Evolutionary conservation across 1,284 basidiomycete genomes (phyloP), one percentile per base, ranked within the genome.

Genomic region (Singerocomus inundabilis): DNA sequence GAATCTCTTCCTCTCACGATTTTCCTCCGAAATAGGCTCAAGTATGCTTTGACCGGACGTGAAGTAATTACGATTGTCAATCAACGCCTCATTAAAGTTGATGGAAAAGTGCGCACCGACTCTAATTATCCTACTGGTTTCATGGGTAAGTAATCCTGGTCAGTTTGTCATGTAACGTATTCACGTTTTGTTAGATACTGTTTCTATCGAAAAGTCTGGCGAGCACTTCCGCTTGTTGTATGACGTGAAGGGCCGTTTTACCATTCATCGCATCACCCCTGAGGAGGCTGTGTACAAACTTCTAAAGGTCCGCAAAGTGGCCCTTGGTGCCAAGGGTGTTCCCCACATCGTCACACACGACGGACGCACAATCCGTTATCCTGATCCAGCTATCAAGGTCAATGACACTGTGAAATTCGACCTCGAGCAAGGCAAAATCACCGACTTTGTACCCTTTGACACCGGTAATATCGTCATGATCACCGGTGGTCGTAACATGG

Each of bases 161-260:
- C 21, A 4, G 18, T 49, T 38, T n/a, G 36, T 35, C 24, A 35
- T 8, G 12, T 24, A 33, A 2, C 24, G 31, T 8, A 35, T 45
- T 55, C 15, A 58, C 25, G 15, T 49, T 26, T 15, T 5, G 10
- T 10, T 53, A 94, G 94, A 99, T 74, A 96, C 98, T 55, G 82
- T 99, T 71, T 85, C 93, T 53, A 93, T 99, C 62, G 97, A 99
- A 77, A 95, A 95, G 75, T 98, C 96, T 43, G 93, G 91, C 75
- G 96, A 99, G 78, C 90, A 98, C 82, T 99, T 99, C 90, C 96
- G 96, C 73, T 85, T 99, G 62, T 82, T 99, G 45, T 99, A 99
- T 82, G 97, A 99, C 71, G 86, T 98, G 75, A 99, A 99, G 82
- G 94, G 96, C 62, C 95, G 96, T 64, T 99, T 99, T 81, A 91